Percentiles rank a stretch among this genome's conserved stretches.
Evolutionary conservation across 352 stramenopile species (phyloP).

Genomic region (Pythium pectinolyticum): DNA sequence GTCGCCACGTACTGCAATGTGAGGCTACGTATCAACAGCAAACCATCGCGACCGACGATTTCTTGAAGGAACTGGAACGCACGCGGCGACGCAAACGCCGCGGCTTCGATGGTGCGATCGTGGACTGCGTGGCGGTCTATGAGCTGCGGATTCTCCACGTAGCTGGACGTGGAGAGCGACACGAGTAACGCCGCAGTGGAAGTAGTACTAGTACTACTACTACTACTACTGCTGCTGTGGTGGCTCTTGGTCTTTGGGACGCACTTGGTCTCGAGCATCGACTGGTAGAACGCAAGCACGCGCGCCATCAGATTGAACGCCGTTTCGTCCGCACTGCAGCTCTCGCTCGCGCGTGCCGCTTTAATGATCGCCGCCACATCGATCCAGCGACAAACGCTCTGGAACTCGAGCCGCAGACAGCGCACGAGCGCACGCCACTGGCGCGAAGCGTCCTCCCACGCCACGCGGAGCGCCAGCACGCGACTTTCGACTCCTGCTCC

Average conservation of each 20-base stretch:
- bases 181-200: constrained; percentile 2
- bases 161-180: constrained; percentile 13
- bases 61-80: constrained; percentile 18
- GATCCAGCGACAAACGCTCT: not conserved
- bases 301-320: constrained; percentile 20
- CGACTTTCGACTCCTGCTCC: too few relatives aligned
- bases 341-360: not conserved
- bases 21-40: constrained; percentile 9
- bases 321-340: not conserved
- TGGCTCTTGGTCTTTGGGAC: constrained; percentile 9
- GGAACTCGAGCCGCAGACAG: constrained; percentile 27
- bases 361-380: not conserved
- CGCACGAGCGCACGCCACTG: constrained; percentile 16
- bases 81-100: constrained; percentile 3
- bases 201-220: too few relatives aligned
- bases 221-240: too few relatives aligned
- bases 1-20: constrained; percentile 1
- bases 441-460: constrained; percentile 19
- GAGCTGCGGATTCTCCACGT: not conserved
- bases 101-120: constrained; percentile 2
- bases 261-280: constrained; percentile 30
- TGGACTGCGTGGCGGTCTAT: too few relatives aligned
- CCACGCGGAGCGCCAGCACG: not conserved
- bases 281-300: constrained; percentile 21
- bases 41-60: constrained; percentile 15